Evolutionary conservation across 2,329 filamentous ascomycete genomes (phyloP).

Genomic region (Fusarium mexicanum): DNA sequence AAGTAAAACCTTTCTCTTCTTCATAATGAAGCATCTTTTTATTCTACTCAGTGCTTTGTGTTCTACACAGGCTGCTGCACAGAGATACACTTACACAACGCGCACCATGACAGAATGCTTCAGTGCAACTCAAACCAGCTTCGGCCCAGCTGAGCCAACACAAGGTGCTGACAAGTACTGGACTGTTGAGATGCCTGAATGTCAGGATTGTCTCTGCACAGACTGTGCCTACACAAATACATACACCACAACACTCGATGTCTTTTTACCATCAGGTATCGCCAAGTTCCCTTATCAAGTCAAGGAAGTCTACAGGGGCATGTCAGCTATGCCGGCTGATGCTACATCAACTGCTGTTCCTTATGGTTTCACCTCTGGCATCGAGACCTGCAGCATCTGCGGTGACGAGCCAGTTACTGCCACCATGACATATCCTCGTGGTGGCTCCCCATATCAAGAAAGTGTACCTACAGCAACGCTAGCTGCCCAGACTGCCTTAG

Average conservation of each 20-base stretch:
- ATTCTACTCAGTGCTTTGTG: conserved; percentile 15
- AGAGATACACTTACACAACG: conserved; percentile 41
- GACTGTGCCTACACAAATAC: conserved; percentile 38
- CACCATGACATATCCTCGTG: conserved; percentile 42
- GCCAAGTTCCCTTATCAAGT: conserved; percentile 31
- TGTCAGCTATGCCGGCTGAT: conserved; percentile 35
- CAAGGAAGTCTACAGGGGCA: conserved; percentile 42
- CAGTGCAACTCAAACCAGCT: conserved; percentile 35
- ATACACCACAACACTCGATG: conserved; percentile 39
- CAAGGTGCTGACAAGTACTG: conserved; percentile 35
- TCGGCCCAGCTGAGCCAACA: conserved; percentile 36
- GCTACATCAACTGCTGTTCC: conserved; percentile 31
- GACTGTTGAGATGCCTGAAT: conserved; percentile 41
- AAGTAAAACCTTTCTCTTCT: background rate
- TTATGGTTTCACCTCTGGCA: conserved; percentile 36
- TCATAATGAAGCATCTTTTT: conserved; percentile 31
- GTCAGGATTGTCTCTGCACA: conserved; percentile 35
- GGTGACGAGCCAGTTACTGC: conserved; percentile 35
- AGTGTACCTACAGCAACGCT: conserved; percentile 15
- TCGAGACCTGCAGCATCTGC: conserved; percentile 34
- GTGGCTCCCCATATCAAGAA: conserved; percentile 33
- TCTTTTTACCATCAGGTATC: conserved; percentile 35
- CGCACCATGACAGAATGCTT: conserved; percentile 40
- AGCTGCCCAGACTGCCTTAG: background rate
- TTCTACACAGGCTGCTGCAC: conserved; percentile 21